Percentiles rank a stretch among this genome's conserved stretches.
Conservation (phyloP, 83 land plant species). For the Picea engelmannii region DNA sequence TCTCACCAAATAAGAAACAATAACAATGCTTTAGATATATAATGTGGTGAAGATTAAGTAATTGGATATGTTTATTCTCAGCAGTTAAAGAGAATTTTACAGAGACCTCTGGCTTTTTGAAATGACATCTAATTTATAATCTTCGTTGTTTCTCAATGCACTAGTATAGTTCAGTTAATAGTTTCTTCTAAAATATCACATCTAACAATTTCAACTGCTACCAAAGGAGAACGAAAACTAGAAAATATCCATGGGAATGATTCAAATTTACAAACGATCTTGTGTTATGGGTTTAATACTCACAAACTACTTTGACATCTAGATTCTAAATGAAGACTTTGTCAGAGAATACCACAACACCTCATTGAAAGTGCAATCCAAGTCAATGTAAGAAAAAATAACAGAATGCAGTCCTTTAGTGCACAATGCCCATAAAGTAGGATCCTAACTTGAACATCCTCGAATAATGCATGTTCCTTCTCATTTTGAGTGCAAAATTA, state of each 20-base stretch:
- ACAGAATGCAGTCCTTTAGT: not conserved
- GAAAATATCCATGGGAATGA: not conserved
- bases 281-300: not conserved
- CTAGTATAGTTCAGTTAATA: not conserved
- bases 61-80: too few relatives aligned
- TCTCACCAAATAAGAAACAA: too few relatives aligned
- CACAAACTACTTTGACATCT: not conserved
- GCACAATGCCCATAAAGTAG: not conserved
- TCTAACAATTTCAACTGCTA: not conserved
- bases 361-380: too few relatives aligned
- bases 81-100: too few relatives aligned
- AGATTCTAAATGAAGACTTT: not conserved
- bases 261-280: not conserved
- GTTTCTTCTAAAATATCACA: not conserved
- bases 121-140: not conserved
- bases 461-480: not conserved
- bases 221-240: not conserved
- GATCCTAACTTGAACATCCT: not conserved
- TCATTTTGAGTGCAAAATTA: not conserved
- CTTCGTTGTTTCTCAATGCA: not conserved
- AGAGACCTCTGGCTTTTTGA: too few relatives aligned
- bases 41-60: too few relatives aligned
- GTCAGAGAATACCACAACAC: not conserved
- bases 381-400: too few relatives aligned
- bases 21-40: too few relatives aligned